Evolutionary conservation across 2,329 filamentous ascomycete species (phyloP), one percentile per base, ranked within the genome.

Genomic region (Talaromyces atroroseus): DNA sequence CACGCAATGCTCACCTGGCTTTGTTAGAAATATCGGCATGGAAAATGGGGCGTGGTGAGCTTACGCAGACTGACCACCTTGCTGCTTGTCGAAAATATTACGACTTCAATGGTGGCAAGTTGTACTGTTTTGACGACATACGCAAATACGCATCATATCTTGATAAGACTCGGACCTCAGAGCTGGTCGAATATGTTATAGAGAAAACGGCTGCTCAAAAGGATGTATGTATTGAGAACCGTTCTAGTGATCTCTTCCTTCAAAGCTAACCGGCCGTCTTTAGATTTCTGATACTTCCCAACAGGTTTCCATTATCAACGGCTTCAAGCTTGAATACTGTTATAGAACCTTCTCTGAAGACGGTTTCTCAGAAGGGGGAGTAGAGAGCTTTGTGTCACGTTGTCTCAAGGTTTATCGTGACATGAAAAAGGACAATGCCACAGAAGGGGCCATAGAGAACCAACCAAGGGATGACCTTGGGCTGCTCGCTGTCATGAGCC

Each of bases 61-160:
- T 65, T 47, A 65, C 62, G 29, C 57, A 59, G 12, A 62, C 69
- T 6, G 67, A 70, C n/a, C 58, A 77, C 29, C 59, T 77, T 24
- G 57, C 64, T 42, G 68, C 64, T 16, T 77, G 71, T 54, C 65
- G 71, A 54, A 60, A 65, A 42, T 78, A 78, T 61, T 74, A 74
- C 56, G 65, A 74, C 38, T 61, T 61, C 7, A 74, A 74, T 59
- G 70, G 70, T 16, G 64, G 65, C 46, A 78, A 77, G 58, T 65
- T 74, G 21, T 76, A 76, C 60, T 76, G 74, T 57, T 78, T 78
- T 52, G 66, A 68, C 52, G 77, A 79, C 59, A 58, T 79, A 23
- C 66, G 68, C 57, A 65, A 62, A 45, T 71, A 75, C 53, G 49
- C 73, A 3, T 60, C 61, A 44, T 62, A 59, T 29, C 59, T 74